These are phyloP conservation scores for Hibiscus mutabilis DNA, from an alignment of 345 rosid species.

Conservation along the genomic window DNA sequence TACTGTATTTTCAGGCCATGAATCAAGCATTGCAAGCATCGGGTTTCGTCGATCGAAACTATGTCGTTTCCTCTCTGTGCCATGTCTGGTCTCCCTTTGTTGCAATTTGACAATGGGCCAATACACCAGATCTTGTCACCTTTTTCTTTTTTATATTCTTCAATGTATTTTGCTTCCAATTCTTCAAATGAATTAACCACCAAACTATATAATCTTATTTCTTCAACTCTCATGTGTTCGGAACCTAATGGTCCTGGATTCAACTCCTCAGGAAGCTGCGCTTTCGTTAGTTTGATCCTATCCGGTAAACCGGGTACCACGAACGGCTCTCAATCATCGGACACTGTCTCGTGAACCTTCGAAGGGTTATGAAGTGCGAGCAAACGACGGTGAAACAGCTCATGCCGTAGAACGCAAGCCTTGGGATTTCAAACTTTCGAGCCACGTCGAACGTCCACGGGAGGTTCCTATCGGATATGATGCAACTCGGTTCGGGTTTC, in stretches of 20 bases:
- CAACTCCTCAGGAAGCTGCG: constrained; percentile 20
- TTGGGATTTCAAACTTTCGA: constrained; percentile 18
- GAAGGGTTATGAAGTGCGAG: constrained; percentile 15
- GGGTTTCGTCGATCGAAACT: constrained; percentile 13
- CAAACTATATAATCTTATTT: constrained; percentile 23
- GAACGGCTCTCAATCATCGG: constrained; percentile 15
- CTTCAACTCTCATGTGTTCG: constrained; percentile 14
- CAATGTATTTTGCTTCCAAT: constrained; percentile 17
- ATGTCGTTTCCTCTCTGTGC: constrained; percentile 21
- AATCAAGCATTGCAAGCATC: background rate
- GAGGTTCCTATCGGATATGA: constrained; percentile 22
- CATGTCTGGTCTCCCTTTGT: constrained; percentile 16
- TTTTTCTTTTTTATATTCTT: constrained; percentile 6
- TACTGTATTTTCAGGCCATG: background rate
- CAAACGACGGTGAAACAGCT: constrained; percentile 23
- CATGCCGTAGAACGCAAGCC: constrained; percentile 28
- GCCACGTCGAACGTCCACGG: constrained; percentile 20
- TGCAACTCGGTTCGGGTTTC: constrained; percentile 24
- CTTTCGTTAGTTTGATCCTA: constrained; percentile 18
- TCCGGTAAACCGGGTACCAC: constrained; percentile 29
- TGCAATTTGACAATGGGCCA: constrained; percentile 31
- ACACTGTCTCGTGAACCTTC: constrained; percentile 13
- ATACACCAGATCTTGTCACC: constrained; percentile 30
- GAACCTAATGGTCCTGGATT: constrained; percentile 1
- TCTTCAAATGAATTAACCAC: constrained; percentile 28